Evolutionary conservation across 257 asterid species (phyloP), one percentile per base, ranked within the genome.

Genomic region (Fraxinus americana): DNA sequence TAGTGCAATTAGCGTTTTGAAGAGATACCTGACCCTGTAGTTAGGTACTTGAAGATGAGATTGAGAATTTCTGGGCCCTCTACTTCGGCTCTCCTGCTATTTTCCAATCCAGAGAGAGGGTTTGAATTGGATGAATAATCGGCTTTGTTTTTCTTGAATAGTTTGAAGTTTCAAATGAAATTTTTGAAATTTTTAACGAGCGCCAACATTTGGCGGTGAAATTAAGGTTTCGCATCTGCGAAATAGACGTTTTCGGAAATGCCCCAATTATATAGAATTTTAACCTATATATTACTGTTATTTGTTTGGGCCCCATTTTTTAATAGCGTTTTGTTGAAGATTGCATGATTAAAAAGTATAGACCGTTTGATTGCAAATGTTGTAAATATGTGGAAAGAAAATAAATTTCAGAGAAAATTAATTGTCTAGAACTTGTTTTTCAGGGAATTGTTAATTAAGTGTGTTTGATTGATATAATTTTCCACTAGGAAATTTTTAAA

Each of bases 201-300:
- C 88, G 92, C 94, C 90, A 85, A 79, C 65, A 9, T 76, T 84
- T 90, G 90, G 94, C 97, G 96, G 90, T 78, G 82, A 78, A 78
- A 75, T 63, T 63, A 32, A 63, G 69, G 69, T 7, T 79, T 77
- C 61, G 82, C 25, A 4, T 67, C 77, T 75, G 41, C 48, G 69
- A 32, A 54, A 23, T 50, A 19, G 36, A 14, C 27, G 68, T 74
- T 59, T 34, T 76, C 86, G 66, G 70, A 75, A 67, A 71, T 48
- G 74, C 6, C 32, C 81, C 86, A 34, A 34, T 34, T 34, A 34
- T 34, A 4, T 34, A 34, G 36, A 34, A 4, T 34, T 34, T 34
- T 34, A 34, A 34, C 36, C 36, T 34, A 34, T 4, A 34, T 34
- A 34, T 34, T 34, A 34, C 6, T 32, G 34, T 29, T 29, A 29